Evolutionary conservation across 2,329 filamentous ascomycete species (phyloP).

Genomic region (Epichloe glyceriae): DNA sequence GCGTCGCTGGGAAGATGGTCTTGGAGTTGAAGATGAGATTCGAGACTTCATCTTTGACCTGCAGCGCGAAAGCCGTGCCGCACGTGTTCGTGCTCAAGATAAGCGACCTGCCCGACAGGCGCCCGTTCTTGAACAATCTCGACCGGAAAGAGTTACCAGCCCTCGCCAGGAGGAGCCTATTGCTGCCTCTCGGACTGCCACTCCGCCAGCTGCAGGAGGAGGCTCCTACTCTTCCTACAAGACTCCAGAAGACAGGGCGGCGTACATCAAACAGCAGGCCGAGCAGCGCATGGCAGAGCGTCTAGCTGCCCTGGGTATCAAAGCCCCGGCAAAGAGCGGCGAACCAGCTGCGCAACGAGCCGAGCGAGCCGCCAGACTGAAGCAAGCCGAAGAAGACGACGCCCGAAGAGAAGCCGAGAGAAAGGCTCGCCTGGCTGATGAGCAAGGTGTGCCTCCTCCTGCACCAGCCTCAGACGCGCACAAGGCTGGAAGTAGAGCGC

Average conservation of each 20-base stretch:
- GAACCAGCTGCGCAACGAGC: constrained; percentile 74
- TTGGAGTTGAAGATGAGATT: constrained; percentile 93
- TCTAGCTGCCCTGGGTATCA: constrained; percentile 84
- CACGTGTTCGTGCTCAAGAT: constrained; percentile 52
- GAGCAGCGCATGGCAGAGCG: constrained; percentile 95
- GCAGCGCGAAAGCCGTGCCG: constrained; percentile 70
- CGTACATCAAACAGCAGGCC: constrained; percentile 93
- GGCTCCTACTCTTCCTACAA: constrained; percentile 72
- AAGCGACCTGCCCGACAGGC: constrained; percentile 31
- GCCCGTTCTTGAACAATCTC: constrained; percentile 29
- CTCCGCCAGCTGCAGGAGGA: constrained; percentile 35
- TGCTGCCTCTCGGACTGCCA: constrained; percentile 38
- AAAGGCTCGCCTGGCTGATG: constrained; percentile 69
- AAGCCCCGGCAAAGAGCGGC: constrained; percentile 62
- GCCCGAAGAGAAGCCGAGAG: constrained; percentile 76
- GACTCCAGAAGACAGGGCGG: constrained; percentile 84
- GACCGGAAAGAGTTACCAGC: constrained; percentile 23
- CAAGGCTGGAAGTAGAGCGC: constrained; percentile 44
- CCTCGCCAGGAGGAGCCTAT: constrained; percentile 40
- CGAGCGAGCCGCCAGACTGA: constrained; percentile 76
- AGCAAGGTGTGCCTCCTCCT: constrained; percentile 53
- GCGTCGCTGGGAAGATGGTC: constrained; percentile 86
- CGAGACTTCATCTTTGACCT: constrained; percentile 97
- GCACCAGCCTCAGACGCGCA: constrained; percentile 35
- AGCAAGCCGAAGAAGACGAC: constrained; percentile 89